Conservation (phyloP, 805 yeast genomes). For the Yarrowia divulgata region DNA sequence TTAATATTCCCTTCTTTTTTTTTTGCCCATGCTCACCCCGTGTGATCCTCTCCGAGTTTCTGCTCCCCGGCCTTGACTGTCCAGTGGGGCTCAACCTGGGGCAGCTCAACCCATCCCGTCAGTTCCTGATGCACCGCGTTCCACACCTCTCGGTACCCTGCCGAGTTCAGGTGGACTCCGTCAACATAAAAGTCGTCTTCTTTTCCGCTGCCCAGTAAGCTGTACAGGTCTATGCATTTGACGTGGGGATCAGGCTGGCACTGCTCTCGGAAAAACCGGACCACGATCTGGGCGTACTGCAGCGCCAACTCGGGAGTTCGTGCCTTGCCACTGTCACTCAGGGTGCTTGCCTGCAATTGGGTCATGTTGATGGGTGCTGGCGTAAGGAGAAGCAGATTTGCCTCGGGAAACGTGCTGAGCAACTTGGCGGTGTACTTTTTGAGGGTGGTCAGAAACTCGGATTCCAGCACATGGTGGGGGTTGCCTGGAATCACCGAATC, state of each 20-base stretch:
- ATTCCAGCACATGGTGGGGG: constrained; percentile 39
- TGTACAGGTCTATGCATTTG: constrained; percentile 22
- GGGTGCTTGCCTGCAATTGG: constrained; percentile 12
- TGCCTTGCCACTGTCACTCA: constrained; percentile 25
- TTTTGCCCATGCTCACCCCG: neutral
- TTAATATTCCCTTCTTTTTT: neutral
- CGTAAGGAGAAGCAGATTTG: constrained; percentile 27
- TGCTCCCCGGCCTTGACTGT: constrained; percentile 18
- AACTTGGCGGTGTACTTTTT: constrained; percentile 21
- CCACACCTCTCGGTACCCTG: constrained; percentile 35
- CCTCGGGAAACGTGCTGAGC: constrained; percentile 16
- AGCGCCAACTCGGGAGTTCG: constrained; percentile 21
- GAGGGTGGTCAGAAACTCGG: constrained; percentile 19
- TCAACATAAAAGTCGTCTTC: constrained; percentile 13
- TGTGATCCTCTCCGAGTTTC: neutral
- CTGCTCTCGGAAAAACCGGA: neutral
- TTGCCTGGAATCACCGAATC: constrained; percentile 39
- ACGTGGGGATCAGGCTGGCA: constrained; percentile 31
- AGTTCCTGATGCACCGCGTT: constrained; percentile 21
- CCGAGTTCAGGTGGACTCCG: constrained; percentile 17
- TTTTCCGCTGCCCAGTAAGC: neutral
- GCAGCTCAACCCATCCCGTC: constrained; percentile 24
- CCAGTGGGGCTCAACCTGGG: constrained; percentile 33
- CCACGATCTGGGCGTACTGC: constrained; percentile 29
- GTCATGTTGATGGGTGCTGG: constrained; percentile 21